Conservation (phyloP, 2,329 filamentous ascomycete genomes). For the Monosporascus cannonballus region DNA sequence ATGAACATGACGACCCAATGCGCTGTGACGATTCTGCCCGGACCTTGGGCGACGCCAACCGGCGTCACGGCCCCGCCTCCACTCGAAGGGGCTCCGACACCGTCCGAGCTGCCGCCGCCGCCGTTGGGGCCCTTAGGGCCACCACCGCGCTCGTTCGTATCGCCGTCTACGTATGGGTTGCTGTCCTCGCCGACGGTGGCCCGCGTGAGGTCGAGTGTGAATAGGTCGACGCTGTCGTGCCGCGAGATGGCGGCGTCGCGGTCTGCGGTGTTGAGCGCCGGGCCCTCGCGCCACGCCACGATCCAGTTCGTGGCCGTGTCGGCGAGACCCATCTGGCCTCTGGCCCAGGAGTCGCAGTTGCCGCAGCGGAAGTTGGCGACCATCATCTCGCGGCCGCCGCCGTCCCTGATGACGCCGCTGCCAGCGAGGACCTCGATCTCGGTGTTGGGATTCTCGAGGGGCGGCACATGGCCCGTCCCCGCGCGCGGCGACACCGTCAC, state of each 20-base stretch:
- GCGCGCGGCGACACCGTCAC: conserved; percentile 55
- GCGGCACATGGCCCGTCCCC: conserved; percentile 41
- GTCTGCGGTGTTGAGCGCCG: conserved; percentile 37
- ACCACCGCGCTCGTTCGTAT: conserved; percentile 6
- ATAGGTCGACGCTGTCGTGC: conserved; percentile 40
- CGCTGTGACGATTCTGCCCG: conserved; percentile 26
- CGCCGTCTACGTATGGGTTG: conserved; percentile 44
- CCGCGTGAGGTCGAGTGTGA: conserved; percentile 42
- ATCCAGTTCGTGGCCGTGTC: conserved; percentile 42
- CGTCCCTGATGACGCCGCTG: conserved; percentile 48
- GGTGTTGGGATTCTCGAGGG: conserved; percentile 35
- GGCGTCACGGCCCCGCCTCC: conserved; percentile 3
- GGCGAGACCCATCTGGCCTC: conserved; percentile 36
- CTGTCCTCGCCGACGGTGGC: conserved; percentile 40
- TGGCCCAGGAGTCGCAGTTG: conserved; percentile 44
- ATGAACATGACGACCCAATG: conserved; percentile 58
- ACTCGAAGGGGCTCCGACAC: conserved; percentile 8
- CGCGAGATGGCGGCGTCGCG: conserved; percentile 32
- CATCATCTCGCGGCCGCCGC: conserved; percentile 39
- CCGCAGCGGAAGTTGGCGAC: conserved; percentile 53
- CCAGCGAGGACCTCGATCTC: conserved; percentile 50
- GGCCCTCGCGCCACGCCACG: conserved; percentile 45
- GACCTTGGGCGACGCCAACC: conserved; percentile 7
- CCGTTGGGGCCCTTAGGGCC: conserved; percentile 10
- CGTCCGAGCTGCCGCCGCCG: conserved; percentile 5